Base-by-base conservation (phyloP, 768 basidiomycete species). In the Gloeophyllum trabeum region DNA sequence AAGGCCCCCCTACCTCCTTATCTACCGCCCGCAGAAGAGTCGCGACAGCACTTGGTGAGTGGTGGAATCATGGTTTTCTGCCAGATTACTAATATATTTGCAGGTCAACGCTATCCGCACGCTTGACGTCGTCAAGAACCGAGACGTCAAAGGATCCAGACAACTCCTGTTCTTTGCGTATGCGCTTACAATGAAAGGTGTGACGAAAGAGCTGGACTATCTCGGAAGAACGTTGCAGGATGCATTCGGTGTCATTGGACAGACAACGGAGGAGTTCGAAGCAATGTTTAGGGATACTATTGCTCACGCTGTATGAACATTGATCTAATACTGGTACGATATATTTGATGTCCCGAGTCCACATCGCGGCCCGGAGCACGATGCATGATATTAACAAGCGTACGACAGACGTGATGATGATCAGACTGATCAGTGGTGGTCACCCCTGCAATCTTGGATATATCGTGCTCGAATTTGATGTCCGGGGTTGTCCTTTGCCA, bases 1-100 rank as follows among this genome's bases (percentile, higher is more conserved):
- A 94, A 94, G 54, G 79, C 89, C 4, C 96, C 96, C 1, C 65
- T 99, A n/a, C 92, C 96, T 0, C 91, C 96, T 0, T 97, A 92
- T 58, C 73, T 99, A 1, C 96, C 96, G 2, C 93, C 93, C 0
- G 94, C 86, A 0, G 92, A 94, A 55, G 72, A 79, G 49, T 75
- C 90, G 1, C 75, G 94, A 40, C 73, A 81, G 42, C 74, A 78
- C 5, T 63, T 99, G 58, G 91, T 86, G 55, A 38, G 72, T 44
- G 4, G 22, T 20, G 4, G 10, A 7, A n/a, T 30, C 19, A n/a
- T 40, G 19, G 1, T 24, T 24, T 21, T 32, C 4, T 6, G 3
- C 35, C 45, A 14, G n/a, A 5, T 19, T n/a, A 14, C 4, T 35
- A 26, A 40, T 16, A 16, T 41, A 6, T 28, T 12, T 14, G 0